phyloP scores from a whole-genome alignment of 306 rosid species.

The apple (Malus domestica) region DNA sequence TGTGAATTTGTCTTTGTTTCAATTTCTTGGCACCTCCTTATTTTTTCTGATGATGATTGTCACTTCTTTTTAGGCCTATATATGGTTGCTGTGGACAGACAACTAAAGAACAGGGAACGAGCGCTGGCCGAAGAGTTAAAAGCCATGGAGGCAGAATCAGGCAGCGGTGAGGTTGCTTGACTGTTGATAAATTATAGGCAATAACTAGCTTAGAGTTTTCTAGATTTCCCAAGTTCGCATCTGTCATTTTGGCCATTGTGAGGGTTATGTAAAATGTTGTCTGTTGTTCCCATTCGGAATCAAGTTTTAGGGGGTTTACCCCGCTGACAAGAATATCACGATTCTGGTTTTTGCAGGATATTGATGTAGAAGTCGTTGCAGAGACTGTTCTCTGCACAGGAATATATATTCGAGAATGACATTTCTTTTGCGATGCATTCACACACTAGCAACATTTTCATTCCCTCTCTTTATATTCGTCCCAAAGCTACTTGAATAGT shows the following conservation, averaged over 20 bases:
- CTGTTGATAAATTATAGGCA: neutral
- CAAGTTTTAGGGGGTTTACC: neutral
- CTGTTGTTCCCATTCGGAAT: neutral
- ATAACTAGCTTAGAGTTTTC: neutral
- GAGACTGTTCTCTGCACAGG: neutral
- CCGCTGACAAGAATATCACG: neutral
- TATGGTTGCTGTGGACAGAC: constrained; percentile 37
- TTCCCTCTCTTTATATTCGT: neutral
- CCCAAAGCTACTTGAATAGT: neutral
- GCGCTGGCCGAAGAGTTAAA: constrained; percentile 27
- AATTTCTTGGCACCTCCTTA: neutral
- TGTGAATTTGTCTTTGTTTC: neutral
- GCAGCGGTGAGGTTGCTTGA: constrained; percentile 10
- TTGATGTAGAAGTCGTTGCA: neutral
- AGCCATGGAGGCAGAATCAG: constrained; percentile 21
- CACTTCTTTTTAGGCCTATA: constrained; percentile 28
- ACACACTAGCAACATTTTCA: neutral
- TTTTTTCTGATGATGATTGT: constrained; percentile 1
- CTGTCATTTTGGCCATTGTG: neutral
- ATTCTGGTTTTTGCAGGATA: neutral
- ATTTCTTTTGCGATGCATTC: neutral
- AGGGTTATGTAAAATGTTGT: neutral
- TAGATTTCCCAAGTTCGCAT: neutral
- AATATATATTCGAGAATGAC: neutral
- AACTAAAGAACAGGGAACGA: constrained; percentile 27